Base-by-base conservation (phyloP, 2,329 filamentous ascomycete genomes). In the Leptosphaerulina australis region DNA sequence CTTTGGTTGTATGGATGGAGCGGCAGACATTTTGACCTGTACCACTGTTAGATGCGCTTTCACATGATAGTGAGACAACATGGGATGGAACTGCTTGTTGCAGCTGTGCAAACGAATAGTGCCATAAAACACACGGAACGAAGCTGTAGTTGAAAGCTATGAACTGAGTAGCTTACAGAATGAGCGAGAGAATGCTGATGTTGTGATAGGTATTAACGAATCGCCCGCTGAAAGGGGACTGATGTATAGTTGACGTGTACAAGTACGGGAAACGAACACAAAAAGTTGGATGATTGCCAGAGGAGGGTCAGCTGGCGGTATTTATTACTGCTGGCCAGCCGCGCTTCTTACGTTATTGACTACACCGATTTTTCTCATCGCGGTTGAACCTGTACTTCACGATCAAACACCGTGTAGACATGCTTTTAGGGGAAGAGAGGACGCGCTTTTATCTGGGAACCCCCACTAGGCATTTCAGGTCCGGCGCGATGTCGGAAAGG, bases 1-100 rank as follows among this genome's bases (percentile, higher is more conserved):
- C 69, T 88, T 91, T 53, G 84, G 81, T 38, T 78, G 69, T 55
- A 86, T 79, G 5, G 82, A 83, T 3, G 83, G 79, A 24, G 83
- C 82, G 46, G 76, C 75, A 25, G 80, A 82, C 80, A 83, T 83
- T 11, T 29, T 46, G 46, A 17, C 20, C 48, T 45, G 35, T 15
- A 17, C 15, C 3, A 17, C 11, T 31, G 36, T 50, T 31, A 50
- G 48, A 11, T 20, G 11, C 11, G 6, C 14, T 24, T 29, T 40
- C 48, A 50, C 35, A 36, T 50, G 47, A 29, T 24, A 29, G 18
- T 5, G 5, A 15, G 28, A 39, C 40, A 45, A 41, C 40, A 45
- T 30, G 28, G 25, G 35, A 48, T 48, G 17, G 14, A 17, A 7
- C 18, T 30, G 22, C 18, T 24, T 24, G 31, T 12, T 3, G 10